phyloP scores from a whole-genome alignment of 2,329 filamentous ascomycete genomes.

The Pestalotiopsis sp. region DNA sequence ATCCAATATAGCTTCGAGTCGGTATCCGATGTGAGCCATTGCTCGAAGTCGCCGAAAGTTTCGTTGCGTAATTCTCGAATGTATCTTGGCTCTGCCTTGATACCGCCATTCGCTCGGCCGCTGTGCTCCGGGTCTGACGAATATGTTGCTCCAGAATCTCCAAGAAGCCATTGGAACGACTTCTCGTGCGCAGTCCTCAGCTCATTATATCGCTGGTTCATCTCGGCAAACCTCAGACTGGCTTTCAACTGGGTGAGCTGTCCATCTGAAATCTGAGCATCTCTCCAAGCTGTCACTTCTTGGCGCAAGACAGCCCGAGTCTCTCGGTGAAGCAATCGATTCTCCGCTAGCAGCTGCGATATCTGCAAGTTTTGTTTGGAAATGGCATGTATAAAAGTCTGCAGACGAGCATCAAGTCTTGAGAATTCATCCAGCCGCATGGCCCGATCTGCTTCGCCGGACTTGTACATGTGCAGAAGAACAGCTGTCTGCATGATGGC shows the following conservation, averaged over 20 bases:
- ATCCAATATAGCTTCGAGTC: neutral
- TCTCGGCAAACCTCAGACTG: neutral
- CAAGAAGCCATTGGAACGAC: neutral
- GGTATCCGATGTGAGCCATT: neutral
- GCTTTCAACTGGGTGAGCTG: neutral
- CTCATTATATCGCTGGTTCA: neutral
- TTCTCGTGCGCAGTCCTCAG: neutral
- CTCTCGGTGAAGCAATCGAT: neutral
- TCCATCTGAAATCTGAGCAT: neutral
- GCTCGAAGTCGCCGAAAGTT: neutral
- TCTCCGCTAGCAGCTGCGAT: neutral
- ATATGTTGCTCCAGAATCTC: accelerated
- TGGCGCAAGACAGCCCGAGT: neutral
- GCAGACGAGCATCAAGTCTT: neutral
- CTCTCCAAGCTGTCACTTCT: neutral
- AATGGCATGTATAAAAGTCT: neutral
- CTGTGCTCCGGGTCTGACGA: neutral
- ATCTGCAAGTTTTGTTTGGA: neutral
- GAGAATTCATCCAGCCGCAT: neutral
- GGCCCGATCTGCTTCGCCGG: neutral
- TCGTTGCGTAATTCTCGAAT: neutral
- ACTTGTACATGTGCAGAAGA: neutral
- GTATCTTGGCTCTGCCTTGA: neutral
- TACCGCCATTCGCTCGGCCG: neutral
- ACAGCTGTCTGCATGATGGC: neutral